These are phyloP conservation scores for Acanthamoeba triangularis DNA, from an alignment of 208 protist genomes.

Conservation along the genomic window DNA sequence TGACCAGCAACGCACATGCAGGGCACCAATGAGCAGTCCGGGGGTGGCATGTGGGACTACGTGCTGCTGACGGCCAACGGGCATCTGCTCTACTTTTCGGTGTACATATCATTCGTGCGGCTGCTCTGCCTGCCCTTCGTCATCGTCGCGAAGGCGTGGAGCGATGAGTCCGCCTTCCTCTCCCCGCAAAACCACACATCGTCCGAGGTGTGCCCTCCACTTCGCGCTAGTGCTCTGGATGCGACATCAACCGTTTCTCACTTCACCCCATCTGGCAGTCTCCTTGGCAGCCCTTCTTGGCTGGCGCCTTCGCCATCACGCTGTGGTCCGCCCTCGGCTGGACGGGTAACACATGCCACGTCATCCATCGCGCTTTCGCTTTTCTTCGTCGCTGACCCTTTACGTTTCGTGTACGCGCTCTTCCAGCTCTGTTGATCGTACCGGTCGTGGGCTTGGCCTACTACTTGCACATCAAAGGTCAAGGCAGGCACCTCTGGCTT, in stretches of 20 bases:
- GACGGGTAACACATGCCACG: neutral
- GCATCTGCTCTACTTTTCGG: constrained; percentile 25
- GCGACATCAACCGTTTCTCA: neutral
- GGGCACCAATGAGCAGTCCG: constrained; percentile 13
- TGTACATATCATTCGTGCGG: constrained; percentile 52
- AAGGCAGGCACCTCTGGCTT: constrained; percentile 14
- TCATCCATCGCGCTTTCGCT: neutral
- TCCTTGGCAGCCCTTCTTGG: constrained; percentile 25
- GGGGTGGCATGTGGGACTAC: neutral
- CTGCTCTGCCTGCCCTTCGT: constrained; percentile 47
- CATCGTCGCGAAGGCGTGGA: constrained; percentile 55
- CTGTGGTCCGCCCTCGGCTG: neutral
- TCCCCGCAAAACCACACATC: neutral
- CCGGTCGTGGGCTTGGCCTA: constrained; percentile 24
- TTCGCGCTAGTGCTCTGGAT: neutral
- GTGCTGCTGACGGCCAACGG: constrained; percentile 9
- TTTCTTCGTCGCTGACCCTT: neutral
- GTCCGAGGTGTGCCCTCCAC: neutral
- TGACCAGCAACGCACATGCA: neutral
- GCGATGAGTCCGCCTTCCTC: constrained; percentile 52
- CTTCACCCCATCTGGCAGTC: neutral
- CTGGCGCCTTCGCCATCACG: constrained; percentile 25
- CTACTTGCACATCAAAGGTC: constrained; percentile 54
- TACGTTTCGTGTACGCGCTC: neutral
- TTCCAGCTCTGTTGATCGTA: constrained; percentile 21